Base-by-base conservation (phyloP, 306 rosid genomes). In the Lablab purpureus region DNA sequence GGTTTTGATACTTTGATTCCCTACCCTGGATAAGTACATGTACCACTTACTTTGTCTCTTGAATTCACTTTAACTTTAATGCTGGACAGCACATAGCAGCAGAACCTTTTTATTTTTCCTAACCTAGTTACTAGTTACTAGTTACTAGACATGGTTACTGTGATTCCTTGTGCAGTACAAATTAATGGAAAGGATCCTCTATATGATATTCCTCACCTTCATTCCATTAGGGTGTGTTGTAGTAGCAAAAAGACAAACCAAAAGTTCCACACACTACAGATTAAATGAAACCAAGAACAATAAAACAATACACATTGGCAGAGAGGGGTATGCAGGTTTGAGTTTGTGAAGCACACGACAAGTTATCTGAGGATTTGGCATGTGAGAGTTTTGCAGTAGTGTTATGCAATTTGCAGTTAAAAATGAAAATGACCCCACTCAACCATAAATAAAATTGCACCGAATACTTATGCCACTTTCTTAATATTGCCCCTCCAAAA, bases 241-340 rank as follows among this genome's bases (percentile, higher is more conserved):
- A 79, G 84, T 75, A 45, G 60, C n/a, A 68, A 73, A 28, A 74
- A 50, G 65, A 79, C 87, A 74, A 81, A 74, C 66, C 62, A 28
- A 7, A 56, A 78, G 43, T 49, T 81, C 46, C 81, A 81, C 27
- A 19, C 28, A 45, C 14, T 55, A 46, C 17, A 22, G 18, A 69
- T 30, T 28, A 41, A 8, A 73, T 18, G 9, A 54, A 65, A 32
- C 60, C 36, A 59, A 46, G 0, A 55, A 19, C 50, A 15, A 63
- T 22, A 52, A 8, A 11, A 60, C 37, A 46, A 76, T 51, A 19
- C 63, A 71, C 40, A 30, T 47, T 14, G 46, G 18, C 25, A 30
- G 59, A 4, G 59, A 15, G 25, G 64, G 49, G 32, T n/a, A n/a
- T n/a, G n/a, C 36, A 56, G 58, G 65, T n/a, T 28, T 71, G 22